These are phyloP conservation scores for Colletotrichum sp. DNA, from an alignment of 2,329 filamentous ascomycete species.

Conservation along the genomic window DNA sequence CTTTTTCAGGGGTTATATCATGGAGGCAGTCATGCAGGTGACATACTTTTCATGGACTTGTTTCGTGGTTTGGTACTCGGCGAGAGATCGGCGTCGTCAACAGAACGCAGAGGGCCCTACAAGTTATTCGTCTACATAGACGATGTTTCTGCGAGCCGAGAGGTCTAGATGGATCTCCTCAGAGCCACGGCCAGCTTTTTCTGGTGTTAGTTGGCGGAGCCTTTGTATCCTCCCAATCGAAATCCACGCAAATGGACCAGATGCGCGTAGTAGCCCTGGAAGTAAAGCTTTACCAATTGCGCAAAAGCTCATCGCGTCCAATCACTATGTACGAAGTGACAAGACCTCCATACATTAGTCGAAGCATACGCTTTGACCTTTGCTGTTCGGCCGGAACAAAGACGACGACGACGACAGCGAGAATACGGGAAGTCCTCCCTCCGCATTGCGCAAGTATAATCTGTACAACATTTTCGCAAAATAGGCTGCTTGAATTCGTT, in stretches of 20 bases:
- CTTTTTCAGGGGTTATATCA: conserved; percentile 31
- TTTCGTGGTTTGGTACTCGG: conserved; percentile 4
- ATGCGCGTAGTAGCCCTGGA: not conserved
- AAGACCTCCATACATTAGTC: not conserved
- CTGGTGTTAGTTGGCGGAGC: not conserved
- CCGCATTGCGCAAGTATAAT: not conserved
- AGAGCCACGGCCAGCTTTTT: not conserved
- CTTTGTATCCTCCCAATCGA: not conserved
- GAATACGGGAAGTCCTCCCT: not conserved
- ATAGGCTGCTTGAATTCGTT: not conserved
- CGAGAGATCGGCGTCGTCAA: not conserved
- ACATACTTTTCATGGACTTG: conserved; percentile 14
- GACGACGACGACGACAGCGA: not conserved
- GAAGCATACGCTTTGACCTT: not conserved
- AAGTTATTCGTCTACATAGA: not conserved
- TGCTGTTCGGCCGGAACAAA: not conserved
- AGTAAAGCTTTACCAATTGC: not conserved
- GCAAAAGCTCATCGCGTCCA: not conserved
- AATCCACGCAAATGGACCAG: not conserved
- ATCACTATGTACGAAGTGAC: not conserved
- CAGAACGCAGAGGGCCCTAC: not conserved
- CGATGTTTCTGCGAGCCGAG: not conserved
- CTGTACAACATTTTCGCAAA: not conserved
- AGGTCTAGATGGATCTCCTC: no score
- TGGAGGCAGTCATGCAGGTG: conserved; percentile 17